Conservation (phyloP, 345 rosid genomes). For the Hypericum androsaemum region DNA sequence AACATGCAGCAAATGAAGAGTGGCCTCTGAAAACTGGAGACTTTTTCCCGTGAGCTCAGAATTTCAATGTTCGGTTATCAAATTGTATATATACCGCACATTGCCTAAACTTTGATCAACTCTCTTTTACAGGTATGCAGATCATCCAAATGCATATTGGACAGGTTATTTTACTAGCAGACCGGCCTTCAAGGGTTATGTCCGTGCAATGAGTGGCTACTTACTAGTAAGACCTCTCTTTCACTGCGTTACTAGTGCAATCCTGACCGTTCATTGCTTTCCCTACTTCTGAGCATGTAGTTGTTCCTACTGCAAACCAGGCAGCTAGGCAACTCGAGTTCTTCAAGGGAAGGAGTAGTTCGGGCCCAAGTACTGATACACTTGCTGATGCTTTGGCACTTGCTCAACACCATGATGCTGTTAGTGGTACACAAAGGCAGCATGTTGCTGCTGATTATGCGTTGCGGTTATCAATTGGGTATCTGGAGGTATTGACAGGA, state of each 20-base stretch:
- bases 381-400: constrained; percentile 81
- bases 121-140: constrained; percentile 35
- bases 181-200: constrained; percentile 37
- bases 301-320: constrained; percentile 28
- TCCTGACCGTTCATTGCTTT: too few relatives aligned
- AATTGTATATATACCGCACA: not conserved
- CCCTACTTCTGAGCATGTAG: not conserved
- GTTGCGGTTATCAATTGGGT: constrained; percentile 73
- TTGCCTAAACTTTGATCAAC: not conserved
- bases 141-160: constrained; percentile 40
- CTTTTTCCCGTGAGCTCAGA: constrained; percentile 38
- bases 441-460: constrained; percentile 98
- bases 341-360: constrained; percentile 50
- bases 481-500: constrained; percentile 45
- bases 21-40: constrained; percentile 50
- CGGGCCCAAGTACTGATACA: constrained; percentile 57
- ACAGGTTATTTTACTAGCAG: constrained; percentile 51
- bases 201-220: constrained; percentile 37
- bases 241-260: too few relatives aligned
- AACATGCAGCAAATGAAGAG: constrained; percentile 30
- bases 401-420: constrained; percentile 98
- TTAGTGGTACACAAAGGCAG: constrained; percentile 89
- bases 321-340: constrained; percentile 82
- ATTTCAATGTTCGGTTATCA: not conserved
- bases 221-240: constrained; percentile 27